phyloP scores from a whole-genome alignment of 2,329 filamentous ascomycete species.

The Colletotrichum filicis region DNA sequence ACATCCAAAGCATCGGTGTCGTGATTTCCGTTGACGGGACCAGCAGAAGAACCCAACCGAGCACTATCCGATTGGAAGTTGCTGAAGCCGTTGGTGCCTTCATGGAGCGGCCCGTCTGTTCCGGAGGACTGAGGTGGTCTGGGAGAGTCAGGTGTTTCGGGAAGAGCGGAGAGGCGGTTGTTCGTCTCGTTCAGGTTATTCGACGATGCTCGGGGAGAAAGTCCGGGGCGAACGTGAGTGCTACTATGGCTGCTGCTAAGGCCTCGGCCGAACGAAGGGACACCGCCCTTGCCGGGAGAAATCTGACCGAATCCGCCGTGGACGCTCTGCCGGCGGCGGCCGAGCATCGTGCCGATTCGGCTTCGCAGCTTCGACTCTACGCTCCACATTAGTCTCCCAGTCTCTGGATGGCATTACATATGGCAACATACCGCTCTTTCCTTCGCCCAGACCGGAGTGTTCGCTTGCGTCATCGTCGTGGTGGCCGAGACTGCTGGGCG shows the following conservation, averaged over 20 bases:
- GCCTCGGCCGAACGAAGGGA: conserved; percentile 66
- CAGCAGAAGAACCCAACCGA: conserved; percentile 44
- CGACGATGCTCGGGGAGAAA: conserved; percentile 69
- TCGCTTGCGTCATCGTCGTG: conserved; percentile 58
- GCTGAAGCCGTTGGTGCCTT: conserved; percentile 59
- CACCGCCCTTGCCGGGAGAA: conserved; percentile 61
- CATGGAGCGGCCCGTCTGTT: conserved; percentile 49
- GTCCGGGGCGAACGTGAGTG: conserved; percentile 52
- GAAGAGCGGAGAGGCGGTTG: conserved; percentile 65
- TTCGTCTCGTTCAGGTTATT: conserved; percentile 67
- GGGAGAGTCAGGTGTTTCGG: conserved; percentile 63
- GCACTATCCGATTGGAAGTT: conserved; percentile 46
- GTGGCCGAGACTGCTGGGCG: conserved; percentile 37
- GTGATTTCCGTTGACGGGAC: conserved; percentile 59
- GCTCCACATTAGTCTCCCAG: conserved; percentile 40
- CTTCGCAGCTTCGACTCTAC: conserved; percentile 69
- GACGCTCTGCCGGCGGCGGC: conserved; percentile 73
- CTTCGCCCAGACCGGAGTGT: conserved; percentile 47
- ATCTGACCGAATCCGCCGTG: conserved; percentile 69
- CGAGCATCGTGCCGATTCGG: conserved; percentile 77
- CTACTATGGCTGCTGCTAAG: conserved; percentile 70
- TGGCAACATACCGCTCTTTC: conserved; percentile 39
- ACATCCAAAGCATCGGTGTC: conserved; percentile 61
- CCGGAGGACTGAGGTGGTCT: conserved; percentile 32
- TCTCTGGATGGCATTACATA: too few species aligned